Conservation (phyloP, 192 early-diverging fungal genomes). For the Chytriomyces hyalinus region DNA sequence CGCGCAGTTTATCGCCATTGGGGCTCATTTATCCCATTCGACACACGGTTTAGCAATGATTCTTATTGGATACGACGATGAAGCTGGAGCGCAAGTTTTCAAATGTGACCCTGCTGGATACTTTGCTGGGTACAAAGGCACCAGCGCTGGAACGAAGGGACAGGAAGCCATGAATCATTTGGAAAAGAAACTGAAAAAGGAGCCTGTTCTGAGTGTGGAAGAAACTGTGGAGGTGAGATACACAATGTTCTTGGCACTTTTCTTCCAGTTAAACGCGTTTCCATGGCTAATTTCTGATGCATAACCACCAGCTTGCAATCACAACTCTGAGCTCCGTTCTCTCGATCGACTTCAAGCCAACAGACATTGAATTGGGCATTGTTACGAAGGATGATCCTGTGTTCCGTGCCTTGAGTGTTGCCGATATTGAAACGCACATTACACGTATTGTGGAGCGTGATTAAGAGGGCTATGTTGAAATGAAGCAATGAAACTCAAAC, state of each 20-base stretch:
- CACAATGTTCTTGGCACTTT: neutral
- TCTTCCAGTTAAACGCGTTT: neutral
- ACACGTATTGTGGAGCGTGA: slow-evolving; percentile 87
- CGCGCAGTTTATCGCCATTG: no score
- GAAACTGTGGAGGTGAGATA: slow-evolving; percentile 87
- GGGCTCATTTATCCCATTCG: no score
- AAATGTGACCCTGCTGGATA: slow-evolving; percentile 99
- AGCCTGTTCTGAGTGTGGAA: slow-evolving; percentile 75
- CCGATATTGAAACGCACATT: slow-evolving; percentile 89
- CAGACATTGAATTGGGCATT: slow-evolving; percentile 94
- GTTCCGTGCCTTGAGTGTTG: slow-evolving; percentile 78
- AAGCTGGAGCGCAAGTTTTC: slow-evolving; percentile 95
- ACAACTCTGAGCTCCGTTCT: slow-evolving; percentile 91
- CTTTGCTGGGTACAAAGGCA: slow-evolving; percentile 96
- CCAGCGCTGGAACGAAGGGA: slow-evolving; percentile 92
- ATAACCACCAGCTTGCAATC: slow-evolving; percentile 77
- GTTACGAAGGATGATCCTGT: slow-evolving; percentile 75
- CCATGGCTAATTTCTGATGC: neutral
- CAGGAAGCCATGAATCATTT: slow-evolving; percentile 94
- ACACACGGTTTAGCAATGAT: slow-evolving; percentile 81
- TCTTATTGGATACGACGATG: slow-evolving; percentile 93
- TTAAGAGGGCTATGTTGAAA: slow-evolving; percentile 35
- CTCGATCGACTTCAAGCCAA: slow-evolving; percentile 92
- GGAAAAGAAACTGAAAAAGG: slow-evolving; percentile 98
- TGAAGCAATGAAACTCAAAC: no score